Percentiles rank a stretch among this genome's conserved stretches.
These are phyloP conservation scores for Amesomyces nigricolor DNA, from an alignment of 2,329 filamentous ascomycete species.

Conservation along the genomic window DNA sequence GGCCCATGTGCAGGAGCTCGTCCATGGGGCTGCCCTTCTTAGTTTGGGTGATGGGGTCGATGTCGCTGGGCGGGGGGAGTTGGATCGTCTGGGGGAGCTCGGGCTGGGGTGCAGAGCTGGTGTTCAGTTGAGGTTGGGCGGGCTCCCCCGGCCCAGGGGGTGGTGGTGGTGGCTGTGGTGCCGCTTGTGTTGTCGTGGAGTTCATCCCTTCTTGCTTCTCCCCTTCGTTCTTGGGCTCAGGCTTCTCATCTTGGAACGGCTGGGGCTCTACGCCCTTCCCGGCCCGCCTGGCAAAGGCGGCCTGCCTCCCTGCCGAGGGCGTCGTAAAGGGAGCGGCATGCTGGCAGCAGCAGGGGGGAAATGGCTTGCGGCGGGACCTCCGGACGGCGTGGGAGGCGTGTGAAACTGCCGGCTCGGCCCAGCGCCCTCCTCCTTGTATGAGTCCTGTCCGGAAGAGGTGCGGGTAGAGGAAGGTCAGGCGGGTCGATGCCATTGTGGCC, in stretches of 20 bases:
- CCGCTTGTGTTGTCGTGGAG: background rate
- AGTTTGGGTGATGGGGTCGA: constrained; percentile 24
- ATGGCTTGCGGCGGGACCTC: constrained; percentile 14
- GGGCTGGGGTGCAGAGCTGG: constrained; percentile 15
- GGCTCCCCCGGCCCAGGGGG: background rate
- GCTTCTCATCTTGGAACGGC: constrained; percentile 23
- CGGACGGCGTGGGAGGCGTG: constrained; percentile 28
- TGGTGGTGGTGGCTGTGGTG: constrained; percentile 14
- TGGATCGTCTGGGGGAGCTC: constrained; percentile 24
- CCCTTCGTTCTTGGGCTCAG: background rate
- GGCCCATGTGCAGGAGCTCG: constrained; percentile 40
- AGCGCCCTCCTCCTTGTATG: constrained; percentile 34
- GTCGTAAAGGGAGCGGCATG: constrained; percentile 35
- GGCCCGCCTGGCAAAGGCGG: constrained; percentile 49
- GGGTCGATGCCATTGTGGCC: constrained; percentile 55
- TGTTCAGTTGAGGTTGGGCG: background rate
- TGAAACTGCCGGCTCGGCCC: constrained; percentile 36
- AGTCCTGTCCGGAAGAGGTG: constrained; percentile 49
- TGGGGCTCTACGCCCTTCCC: constrained; percentile 57
- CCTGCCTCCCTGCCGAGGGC: constrained; percentile 34
- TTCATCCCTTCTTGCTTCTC: background rate
- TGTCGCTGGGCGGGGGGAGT: constrained; percentile 22
- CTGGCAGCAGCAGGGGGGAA: constrained; percentile 20
- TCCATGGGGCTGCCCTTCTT: constrained; percentile 45
- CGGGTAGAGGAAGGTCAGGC: constrained; percentile 64